Evolutionary conservation across 495 filamentous ascomycete species (phyloP).

Genomic region (Oidiodendron maius): DNA sequence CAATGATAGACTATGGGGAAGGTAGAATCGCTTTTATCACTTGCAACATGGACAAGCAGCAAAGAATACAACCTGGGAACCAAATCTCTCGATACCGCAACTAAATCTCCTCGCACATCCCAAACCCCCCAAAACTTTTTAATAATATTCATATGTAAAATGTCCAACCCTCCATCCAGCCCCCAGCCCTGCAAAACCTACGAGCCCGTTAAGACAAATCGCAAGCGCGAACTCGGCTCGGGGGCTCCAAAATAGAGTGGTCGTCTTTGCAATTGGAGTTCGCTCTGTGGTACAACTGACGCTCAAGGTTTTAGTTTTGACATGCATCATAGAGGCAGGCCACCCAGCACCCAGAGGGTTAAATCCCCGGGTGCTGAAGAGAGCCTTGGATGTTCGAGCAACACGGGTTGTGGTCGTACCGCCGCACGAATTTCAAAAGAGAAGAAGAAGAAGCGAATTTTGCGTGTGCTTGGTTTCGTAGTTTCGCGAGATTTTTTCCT

Average conservation of each 20-base stretch:
- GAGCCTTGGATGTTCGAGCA: constrained; percentile 19
- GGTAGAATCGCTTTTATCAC: too few species aligned
- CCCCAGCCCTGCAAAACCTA: constrained; percentile 14
- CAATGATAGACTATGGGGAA: too few species aligned
- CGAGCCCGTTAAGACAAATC: constrained; percentile 28
- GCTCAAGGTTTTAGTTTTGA: constrained; percentile 18
- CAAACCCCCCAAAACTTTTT: too few species aligned
- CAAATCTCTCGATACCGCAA: too few species aligned
- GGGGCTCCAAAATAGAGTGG: background rate
- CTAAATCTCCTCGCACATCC: too few species aligned
- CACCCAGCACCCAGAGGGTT: background rate
- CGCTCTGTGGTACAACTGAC: constrained; percentile 24
- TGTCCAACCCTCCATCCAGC: constrained; percentile 17
- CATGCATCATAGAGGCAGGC: constrained; percentile 19
- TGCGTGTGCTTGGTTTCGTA: too few species aligned
- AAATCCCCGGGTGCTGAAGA: constrained; percentile 15
- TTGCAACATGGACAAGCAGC: too few species aligned
- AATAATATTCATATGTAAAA: too few species aligned
- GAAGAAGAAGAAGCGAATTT: background rate
- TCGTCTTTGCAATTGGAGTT: constrained; percentile 23
- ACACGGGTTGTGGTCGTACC: constrained; percentile 22
- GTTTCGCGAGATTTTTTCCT: too few species aligned
- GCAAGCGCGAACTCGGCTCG: constrained; percentile 16
- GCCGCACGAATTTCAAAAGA: constrained; percentile 21
- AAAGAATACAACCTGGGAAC: too few species aligned